Conservation (phyloP, 225 moss, liverwort and hornwort genomes). For the Polytrichum commune region DNA sequence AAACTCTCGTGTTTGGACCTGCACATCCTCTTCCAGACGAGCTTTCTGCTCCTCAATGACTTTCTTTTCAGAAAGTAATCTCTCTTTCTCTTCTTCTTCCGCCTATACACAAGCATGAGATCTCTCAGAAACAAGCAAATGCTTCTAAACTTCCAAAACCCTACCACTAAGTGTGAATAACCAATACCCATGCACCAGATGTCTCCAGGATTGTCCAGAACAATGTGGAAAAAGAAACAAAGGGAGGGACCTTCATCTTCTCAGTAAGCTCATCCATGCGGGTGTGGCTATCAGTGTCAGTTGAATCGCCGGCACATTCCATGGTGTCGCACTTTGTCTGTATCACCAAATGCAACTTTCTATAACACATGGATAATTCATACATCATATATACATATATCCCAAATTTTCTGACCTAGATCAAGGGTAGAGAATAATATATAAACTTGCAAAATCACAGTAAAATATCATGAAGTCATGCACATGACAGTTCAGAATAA, state of each 20-base stretch:
- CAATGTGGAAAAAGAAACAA: background rate
- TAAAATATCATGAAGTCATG: too few species aligned
- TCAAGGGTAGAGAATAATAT: too few species aligned
- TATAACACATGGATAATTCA: too few species aligned
- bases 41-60: conserved; percentile 75
- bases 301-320: conserved; percentile 23
- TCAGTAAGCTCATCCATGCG: conserved; percentile 48
- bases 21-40: conserved; percentile 67
- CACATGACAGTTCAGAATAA: background rate
- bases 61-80: conserved; percentile 52
- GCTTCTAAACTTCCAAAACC: too few species aligned
- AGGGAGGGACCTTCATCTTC: conserved; percentile 60
- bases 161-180: too few species aligned
- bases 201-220: background rate
- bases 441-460: too few species aligned
- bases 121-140: too few species aligned
- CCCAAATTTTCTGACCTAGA: too few species aligned
- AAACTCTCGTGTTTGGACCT: conserved; percentile 62
- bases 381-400: too few species aligned
- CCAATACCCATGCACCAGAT: too few species aligned
- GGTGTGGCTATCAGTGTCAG: conserved; percentile 30
- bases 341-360: background rate
- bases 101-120: conserved; percentile 22
- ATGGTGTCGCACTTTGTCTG: conserved; percentile 35
- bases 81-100: conserved; percentile 72